Evolutionary conservation across 2,329 filamentous ascomycete genomes (phyloP).

Genomic region (Verticillium longisporum): DNA sequence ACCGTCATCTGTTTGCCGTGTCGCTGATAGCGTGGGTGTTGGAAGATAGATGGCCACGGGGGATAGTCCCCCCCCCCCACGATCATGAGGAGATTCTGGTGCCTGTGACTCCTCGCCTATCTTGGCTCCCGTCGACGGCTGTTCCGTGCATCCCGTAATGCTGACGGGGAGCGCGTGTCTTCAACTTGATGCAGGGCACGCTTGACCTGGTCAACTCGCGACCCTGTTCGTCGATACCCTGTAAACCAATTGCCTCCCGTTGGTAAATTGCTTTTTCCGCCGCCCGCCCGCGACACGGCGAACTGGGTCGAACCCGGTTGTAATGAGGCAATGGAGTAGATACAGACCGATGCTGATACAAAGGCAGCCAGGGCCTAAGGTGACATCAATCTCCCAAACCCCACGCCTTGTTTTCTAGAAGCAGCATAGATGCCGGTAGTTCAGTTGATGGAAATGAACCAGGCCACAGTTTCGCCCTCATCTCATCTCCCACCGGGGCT

Average conservation of each 20-base stretch:
- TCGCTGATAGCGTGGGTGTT: neutral
- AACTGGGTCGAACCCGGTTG: neutral
- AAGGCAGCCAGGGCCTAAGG: neutral
- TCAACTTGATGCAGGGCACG: neutral
- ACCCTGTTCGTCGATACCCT: neutral
- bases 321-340: neutral
- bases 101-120: neutral
- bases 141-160: neutral
- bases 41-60: neutral
- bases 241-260: neutral
- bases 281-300: neutral
- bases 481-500: conserved; percentile 7
- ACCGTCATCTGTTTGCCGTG: neutral
- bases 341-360: neutral
- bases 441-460: conserved; percentile 10
- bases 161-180: neutral
- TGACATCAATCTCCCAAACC: conserved; percentile 8
- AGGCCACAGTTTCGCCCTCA: neutral
- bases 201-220: neutral
- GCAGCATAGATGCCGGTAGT: conserved; percentile 10
- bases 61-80: neutral
- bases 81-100: neutral
- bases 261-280: neutral
- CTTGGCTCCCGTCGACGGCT: neutral
- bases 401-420: conserved; percentile 13